A percentile compares a stretch with the other conserved stretches of the same genome.
Conservation (phyloP, 495 filamentous ascomycete species). For the Tuber borchii region DNA sequence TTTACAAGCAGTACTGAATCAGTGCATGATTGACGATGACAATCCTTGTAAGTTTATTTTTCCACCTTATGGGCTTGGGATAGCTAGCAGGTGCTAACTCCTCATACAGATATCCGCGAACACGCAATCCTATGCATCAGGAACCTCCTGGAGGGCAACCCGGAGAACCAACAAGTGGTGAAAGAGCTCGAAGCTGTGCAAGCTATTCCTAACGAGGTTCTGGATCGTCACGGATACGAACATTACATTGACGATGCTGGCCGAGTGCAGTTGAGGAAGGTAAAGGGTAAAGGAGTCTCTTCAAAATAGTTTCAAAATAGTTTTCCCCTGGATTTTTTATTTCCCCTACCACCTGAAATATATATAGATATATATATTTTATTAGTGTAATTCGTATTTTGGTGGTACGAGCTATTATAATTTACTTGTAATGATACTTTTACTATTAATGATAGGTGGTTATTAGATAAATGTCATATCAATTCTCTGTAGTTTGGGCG, state of each 20-base stretch:
- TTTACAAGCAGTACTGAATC: constrained; percentile 36
- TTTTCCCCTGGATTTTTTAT: neutral
- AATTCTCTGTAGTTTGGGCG: neutral
- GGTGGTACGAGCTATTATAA: neutral
- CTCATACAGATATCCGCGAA: constrained; percentile 56
- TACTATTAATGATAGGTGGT: neutral
- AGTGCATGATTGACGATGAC: constrained; percentile 42
- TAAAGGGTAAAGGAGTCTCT: constrained; percentile 15
- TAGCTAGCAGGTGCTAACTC: constrained; percentile 3
- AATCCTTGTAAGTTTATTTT: constrained; percentile 37
- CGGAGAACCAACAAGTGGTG: constrained; percentile 58
- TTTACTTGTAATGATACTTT: neutral
- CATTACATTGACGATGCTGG: constrained; percentile 52
- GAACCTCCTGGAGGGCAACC: constrained; percentile 62
- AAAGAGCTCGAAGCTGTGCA: constrained; percentile 52
- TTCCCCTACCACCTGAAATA: neutral
- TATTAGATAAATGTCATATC: neutral
- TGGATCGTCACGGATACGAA: constrained; percentile 52
- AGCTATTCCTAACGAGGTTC: constrained; percentile 49
- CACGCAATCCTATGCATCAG: constrained; percentile 71
- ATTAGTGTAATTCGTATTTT: neutral
- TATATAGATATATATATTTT: too few relatives aligned
- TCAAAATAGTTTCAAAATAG: neutral
- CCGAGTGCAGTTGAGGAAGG: constrained; percentile 42
- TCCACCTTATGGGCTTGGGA: neutral